Evolutionary conservation across 208 protist genomes (phyloP).

Genomic region (Trypanosoma rangeli): DNA sequence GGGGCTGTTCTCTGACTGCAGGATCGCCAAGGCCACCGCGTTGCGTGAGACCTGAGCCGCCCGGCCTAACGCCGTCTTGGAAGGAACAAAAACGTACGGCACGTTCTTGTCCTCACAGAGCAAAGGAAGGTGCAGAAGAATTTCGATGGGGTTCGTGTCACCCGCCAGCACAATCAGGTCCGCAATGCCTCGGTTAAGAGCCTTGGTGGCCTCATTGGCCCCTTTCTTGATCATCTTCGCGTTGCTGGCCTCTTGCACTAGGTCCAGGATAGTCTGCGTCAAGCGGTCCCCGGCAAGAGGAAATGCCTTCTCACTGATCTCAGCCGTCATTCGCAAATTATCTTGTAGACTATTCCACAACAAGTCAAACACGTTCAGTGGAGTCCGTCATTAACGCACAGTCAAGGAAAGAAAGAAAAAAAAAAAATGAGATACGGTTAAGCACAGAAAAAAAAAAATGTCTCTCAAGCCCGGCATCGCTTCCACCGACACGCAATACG

Average conservation of each 20-base stretch:
- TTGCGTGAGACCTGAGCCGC: constrained; percentile 98
- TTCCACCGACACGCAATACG: no score
- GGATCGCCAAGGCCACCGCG: constrained; percentile 97
- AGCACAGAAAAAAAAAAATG: constrained; percentile 2
- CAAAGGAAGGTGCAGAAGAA: constrained; percentile 99
- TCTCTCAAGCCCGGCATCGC: no score
- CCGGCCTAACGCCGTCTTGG: constrained; percentile 97
- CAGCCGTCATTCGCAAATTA: constrained; percentile 66
- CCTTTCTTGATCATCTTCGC: constrained; percentile 99
- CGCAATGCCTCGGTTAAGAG: constrained; percentile 98
- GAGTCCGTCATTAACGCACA: background rate
- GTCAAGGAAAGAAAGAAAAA: constrained; percentile 7
- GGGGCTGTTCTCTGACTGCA: constrained; percentile 95
- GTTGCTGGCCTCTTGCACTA: constrained; percentile 97
- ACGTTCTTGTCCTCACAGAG: constrained; percentile 99
- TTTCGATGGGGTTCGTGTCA: constrained; percentile 99
- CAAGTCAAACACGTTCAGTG: background rate
- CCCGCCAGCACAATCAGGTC: constrained; percentile 99
- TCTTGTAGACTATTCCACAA: background rate
- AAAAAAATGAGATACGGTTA: constrained; percentile 14
- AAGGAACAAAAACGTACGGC: constrained; percentile 99
- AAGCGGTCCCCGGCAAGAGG: constrained; percentile 97
- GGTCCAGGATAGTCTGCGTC: constrained; percentile 96
- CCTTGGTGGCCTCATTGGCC: constrained; percentile 99
- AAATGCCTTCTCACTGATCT: constrained; percentile 98